phyloP scores from a whole-genome alignment of 2,329 filamentous ascomycete species.

The Penicillium psychrosexuale region DNA sequence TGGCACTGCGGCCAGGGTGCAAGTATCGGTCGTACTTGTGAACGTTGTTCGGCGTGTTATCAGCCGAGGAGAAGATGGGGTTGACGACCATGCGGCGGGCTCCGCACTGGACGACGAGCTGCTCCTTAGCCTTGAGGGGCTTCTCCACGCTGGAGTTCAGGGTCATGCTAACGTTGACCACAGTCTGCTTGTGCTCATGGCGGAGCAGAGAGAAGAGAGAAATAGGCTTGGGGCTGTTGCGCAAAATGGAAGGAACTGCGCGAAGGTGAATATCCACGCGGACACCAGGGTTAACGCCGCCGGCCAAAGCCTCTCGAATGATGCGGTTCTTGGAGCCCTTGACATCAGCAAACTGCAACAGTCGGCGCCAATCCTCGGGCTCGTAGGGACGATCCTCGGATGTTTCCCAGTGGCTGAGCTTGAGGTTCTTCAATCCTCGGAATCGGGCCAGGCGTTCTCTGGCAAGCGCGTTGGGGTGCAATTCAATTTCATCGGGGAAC shows the following conservation, averaged over 20 bases:
- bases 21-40: slow-evolving; percentile 94
- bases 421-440: slow-evolving; percentile 85
- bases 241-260: slow-evolving; percentile 55
- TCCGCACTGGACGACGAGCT: slow-evolving; percentile 87
- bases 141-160: slow-evolving; percentile 71
- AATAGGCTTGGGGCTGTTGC: slow-evolving; percentile 56
- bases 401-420: slow-evolving; percentile 83
- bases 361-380: slow-evolving; percentile 81
- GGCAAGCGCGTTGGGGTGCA: slow-evolving; percentile 82
- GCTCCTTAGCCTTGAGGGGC: slow-evolving; percentile 86
- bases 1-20: slow-evolving; percentile 83
- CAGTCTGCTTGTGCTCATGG: slow-evolving; percentile 92
- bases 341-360: slow-evolving; percentile 88
- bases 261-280: slow-evolving; percentile 76
- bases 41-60: slow-evolving; percentile 90
- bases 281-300: slow-evolving; percentile 79
- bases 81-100: slow-evolving; percentile 83
- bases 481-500: slow-evolving; percentile 95
- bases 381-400: slow-evolving; percentile 83
- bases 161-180: slow-evolving; percentile 84
- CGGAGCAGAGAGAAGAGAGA: slow-evolving; percentile 82
- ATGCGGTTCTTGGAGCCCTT: slow-evolving; percentile 74
- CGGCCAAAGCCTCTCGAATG: slow-evolving; percentile 78
- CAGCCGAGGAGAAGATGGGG: slow-evolving; percentile 84
- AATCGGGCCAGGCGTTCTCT: slow-evolving; percentile 82